A percentile compares a stretch with the other conserved stretches of the same genome.
phyloP scores from a whole-genome alignment of 768 basidiomycete species.

The Naganishia vaughanmartiniae region DNA sequence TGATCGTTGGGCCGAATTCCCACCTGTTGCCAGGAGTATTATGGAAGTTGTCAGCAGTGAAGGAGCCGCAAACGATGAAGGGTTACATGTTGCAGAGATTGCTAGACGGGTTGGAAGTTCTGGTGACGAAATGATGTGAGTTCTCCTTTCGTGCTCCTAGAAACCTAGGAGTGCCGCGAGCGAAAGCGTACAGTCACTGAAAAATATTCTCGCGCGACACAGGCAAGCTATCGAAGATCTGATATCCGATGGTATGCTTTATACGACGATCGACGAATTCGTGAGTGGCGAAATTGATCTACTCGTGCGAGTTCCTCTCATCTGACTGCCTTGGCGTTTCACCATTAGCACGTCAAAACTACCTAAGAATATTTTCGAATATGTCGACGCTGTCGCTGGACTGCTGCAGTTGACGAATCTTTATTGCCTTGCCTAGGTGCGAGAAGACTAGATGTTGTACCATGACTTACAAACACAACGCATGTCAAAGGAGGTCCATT shows the following conservation, averaged over 20 bases:
- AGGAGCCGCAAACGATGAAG: constrained; percentile 52
- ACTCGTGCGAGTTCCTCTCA: too few species aligned
- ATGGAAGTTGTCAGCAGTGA: constrained; percentile 22
- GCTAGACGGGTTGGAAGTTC: constrained; percentile 61
- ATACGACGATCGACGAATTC: constrained; percentile 70
- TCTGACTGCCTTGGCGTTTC: not conserved
- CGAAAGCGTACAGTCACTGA: not conserved
- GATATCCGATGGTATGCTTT: constrained; percentile 76
- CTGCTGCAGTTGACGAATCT: not conserved
- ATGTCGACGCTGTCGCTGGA: not conserved
- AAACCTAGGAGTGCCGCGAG: too few species aligned
- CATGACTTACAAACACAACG: not conserved
- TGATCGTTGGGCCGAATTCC: constrained; percentile 28
- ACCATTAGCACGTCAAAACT: constrained; percentile 23
- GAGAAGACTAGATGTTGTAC: not conserved
- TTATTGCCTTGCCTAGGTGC: not conserved
- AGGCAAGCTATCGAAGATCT: constrained; percentile 70
- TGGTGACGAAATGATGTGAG: constrained; percentile 61
- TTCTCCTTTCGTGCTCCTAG: constrained; percentile 52
- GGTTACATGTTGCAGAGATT: constrained; percentile 71
- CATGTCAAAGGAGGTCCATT: not conserved
- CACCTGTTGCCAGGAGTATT: constrained; percentile 17
- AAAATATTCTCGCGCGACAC: not conserved
- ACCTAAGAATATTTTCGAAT: not conserved
- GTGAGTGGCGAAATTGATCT: constrained; percentile 55